Evolutionary conservation across 2,329 filamentous ascomycete genomes (phyloP).

Genomic region (Fusarium decemcellulare): DNA sequence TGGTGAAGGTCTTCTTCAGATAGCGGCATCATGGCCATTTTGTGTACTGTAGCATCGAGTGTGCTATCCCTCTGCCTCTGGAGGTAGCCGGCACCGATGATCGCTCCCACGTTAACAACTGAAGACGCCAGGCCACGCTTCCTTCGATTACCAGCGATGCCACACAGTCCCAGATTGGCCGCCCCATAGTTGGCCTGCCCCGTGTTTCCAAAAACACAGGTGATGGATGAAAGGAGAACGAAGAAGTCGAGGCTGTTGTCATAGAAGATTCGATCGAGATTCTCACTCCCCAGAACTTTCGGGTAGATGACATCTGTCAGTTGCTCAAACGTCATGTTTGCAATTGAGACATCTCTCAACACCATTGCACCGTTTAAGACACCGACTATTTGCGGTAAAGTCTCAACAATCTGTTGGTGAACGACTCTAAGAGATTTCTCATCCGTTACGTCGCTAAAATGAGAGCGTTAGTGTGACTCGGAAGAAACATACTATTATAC

Average conservation of each 20-base stretch:
- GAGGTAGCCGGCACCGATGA: slow-evolving; percentile 3
- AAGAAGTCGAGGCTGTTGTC: slow-evolving; percentile 2
- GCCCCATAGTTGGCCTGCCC: slow-evolving; percentile 15
- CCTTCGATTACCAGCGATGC: background rate
- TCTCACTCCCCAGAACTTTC: slow-evolving; percentile 3
- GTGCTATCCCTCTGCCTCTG: no score
- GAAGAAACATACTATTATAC: no score
- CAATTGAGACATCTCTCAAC: no score
- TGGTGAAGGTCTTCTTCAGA: slow-evolving; percentile 9
- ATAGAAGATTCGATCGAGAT: background rate
- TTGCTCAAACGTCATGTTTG: no score
- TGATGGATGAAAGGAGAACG: background rate
- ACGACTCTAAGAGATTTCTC: no score
- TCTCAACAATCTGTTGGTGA: no score
- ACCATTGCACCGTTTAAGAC: no score
- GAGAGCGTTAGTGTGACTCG: no score
- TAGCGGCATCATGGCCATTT: background rate
- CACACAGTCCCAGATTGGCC: slow-evolving; percentile 1
- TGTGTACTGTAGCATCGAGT: no score
- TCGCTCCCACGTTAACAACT: slow-evolving; percentile 9
- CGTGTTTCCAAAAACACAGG: slow-evolving; percentile 4
- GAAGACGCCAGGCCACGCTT: background rate
- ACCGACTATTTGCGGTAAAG: no score
- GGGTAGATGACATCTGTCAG: slow-evolving; percentile 3
- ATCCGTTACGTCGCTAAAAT: no score